phyloP scores from a whole-genome alignment of 2,329 filamentous ascomycete species.

The Talaromyces albobiverticillius region DNA sequence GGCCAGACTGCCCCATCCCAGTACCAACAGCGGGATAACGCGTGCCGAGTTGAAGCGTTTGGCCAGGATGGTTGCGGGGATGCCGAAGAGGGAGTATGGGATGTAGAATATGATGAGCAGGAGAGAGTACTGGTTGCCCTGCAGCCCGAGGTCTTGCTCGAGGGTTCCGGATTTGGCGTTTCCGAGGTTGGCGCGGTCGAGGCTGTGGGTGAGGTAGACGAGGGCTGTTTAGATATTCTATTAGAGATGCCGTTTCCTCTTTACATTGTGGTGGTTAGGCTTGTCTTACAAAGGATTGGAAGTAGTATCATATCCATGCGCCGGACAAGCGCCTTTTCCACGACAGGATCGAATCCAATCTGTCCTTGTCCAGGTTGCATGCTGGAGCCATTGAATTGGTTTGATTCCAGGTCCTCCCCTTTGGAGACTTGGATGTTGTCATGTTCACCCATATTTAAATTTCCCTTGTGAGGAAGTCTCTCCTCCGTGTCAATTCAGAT shows the following conservation, averaged over 20 bases:
- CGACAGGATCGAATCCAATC: neutral
- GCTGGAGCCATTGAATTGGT: neutral
- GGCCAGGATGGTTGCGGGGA: conserved; percentile 13
- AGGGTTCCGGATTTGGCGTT: conserved; percentile 17
- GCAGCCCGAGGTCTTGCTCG: conserved; percentile 15
- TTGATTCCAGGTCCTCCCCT: neutral
- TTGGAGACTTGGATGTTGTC: neutral
- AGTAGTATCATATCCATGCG: conserved; percentile 5
- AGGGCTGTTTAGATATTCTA: neutral
- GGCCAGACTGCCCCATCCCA: conserved; percentile 6
- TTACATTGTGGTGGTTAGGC: neutral
- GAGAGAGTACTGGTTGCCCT: conserved; percentile 18
- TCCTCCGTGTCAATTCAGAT: too few relatives aligned
- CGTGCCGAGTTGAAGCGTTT: conserved; percentile 5
- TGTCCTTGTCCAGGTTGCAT: too few relatives aligned
- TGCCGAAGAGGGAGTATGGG: conserved; percentile 15
- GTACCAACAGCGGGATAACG: conserved; percentile 2
- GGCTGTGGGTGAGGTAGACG: conserved; percentile 11
- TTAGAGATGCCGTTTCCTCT: neutral
- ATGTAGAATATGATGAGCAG: conserved; percentile 17
- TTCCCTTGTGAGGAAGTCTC: too few relatives aligned
- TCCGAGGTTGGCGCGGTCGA: conserved; percentile 13
- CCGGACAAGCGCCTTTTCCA: conserved; percentile 2
- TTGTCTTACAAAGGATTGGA: neutral
- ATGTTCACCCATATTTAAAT: too few relatives aligned